Conservation (phyloP, 257 asterid species). For the Lithospermum erythrorhizon region DNA sequence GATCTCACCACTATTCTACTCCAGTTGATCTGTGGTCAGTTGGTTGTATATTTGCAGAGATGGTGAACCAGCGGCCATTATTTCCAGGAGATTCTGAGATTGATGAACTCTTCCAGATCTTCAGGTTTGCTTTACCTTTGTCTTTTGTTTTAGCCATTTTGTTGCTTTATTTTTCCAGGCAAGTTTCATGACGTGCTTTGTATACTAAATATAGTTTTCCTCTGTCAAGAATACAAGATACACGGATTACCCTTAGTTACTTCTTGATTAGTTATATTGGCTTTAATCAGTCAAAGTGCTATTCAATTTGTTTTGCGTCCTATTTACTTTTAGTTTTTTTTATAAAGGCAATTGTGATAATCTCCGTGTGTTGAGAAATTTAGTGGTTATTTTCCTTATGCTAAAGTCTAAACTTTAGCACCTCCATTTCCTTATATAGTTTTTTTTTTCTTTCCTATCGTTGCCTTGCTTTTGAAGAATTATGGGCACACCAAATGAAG, state of each 20-base stretch:
- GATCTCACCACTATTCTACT: slow-evolving; percentile 88
- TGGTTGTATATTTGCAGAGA: slow-evolving; percentile 97
- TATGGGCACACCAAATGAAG: slow-evolving; percentile 97
- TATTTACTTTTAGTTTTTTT: not conserved
- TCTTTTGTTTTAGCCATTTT: not conserved
- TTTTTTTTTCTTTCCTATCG: slow-evolving; percentile 2
- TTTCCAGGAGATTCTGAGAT: slow-evolving; percentile 98
- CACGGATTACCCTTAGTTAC: not conserved
- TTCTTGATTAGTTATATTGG: not conserved
- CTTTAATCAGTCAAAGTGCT: not conserved
- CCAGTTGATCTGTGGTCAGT: slow-evolving; percentile 98
- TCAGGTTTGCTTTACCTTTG: slow-evolving; percentile 38
- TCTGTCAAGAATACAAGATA: too few relatives aligned
- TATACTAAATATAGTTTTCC: too few relatives aligned
- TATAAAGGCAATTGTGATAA: not conserved
- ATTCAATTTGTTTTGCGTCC: too few relatives aligned
- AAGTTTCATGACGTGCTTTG: not conserved
- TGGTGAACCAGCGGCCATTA: slow-evolving; percentile 69
- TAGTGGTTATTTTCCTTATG: not conserved
- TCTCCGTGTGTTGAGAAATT: not conserved
- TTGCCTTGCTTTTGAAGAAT: slow-evolving; percentile 32
- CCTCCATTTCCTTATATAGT: not conserved
- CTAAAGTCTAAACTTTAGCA: not conserved
- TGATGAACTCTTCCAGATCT: slow-evolving; percentile 78
- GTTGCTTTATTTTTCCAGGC: not conserved